Percentiles rank a stretch among this genome's conserved stretches.
Conservation (phyloP, 768 basidiomycete species). For the Kwoniella sp. region DNA sequence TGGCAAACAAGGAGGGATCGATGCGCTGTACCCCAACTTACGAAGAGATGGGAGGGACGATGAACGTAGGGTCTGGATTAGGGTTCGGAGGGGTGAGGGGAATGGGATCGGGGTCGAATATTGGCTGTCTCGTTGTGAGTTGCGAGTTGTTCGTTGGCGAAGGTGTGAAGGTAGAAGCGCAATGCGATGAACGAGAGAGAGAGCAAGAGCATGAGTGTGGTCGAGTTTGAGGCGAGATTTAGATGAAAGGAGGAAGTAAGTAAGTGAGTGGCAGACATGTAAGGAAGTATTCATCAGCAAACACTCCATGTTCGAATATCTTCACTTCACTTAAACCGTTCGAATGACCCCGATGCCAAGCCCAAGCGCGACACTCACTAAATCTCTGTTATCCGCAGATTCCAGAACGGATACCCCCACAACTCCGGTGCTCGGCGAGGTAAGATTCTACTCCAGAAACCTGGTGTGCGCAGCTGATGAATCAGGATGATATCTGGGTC, state of each 20-base stretch:
- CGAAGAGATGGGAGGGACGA: conserved; percentile 35
- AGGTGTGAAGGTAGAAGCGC: too few species aligned
- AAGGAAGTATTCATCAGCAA: too few species aligned
- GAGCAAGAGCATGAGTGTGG: too few species aligned
- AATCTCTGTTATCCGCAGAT: conserved; percentile 47
- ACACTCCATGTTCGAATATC: too few species aligned
- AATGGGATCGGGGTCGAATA: conserved; percentile 35
- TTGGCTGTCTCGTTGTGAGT: conserved; percentile 20
- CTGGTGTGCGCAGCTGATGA: conserved; percentile 31
- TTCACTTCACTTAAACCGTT: too few species aligned
- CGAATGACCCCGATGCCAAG: not conserved
- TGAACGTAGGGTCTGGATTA: conserved; percentile 22
- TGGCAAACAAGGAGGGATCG: conserved; percentile 12
- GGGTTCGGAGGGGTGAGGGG: conserved; percentile 21
- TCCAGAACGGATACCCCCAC: conserved; percentile 47
- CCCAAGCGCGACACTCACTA: conserved; percentile 31
- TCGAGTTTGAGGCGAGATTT: too few species aligned
- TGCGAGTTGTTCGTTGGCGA: too few species aligned
- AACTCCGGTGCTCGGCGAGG: conserved; percentile 45
- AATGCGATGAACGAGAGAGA: too few species aligned
- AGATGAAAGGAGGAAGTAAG: too few species aligned
- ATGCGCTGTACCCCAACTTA: conserved; percentile 25
- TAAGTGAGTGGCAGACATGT: too few species aligned
- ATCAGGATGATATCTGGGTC: conserved; percentile 45
- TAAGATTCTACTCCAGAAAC: conserved; percentile 20